These are phyloP conservation scores for Gentiana dahurica DNA, from an alignment of 257 asterid genomes.

Conservation along the genomic window DNA sequence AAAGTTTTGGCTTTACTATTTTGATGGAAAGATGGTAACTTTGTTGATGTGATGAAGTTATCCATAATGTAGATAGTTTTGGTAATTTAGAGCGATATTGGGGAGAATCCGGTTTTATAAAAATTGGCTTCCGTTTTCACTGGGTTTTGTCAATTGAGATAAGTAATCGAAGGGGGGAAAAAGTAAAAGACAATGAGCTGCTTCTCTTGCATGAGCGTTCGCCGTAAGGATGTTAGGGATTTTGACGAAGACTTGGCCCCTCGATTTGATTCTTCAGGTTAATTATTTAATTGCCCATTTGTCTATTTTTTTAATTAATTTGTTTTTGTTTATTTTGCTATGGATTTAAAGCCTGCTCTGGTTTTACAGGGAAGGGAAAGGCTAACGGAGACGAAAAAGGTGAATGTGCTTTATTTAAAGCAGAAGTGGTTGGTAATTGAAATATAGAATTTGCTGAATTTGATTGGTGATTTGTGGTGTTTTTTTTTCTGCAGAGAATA, in stretches of 20 bases:
- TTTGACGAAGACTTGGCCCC: conserved; percentile 42
- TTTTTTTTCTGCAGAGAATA: conserved; percentile 20
- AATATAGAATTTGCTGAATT: conserved; percentile 3
- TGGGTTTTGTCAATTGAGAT: background rate
- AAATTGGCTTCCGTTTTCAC: background rate
- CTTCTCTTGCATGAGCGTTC: conserved; percentile 55
- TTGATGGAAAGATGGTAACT: no score
- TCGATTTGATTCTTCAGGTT: conserved; percentile 43
- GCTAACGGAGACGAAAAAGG: conserved; percentile 23
- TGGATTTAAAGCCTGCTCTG: conserved; percentile 5
- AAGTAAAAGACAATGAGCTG: conserved; percentile 39
- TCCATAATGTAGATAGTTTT: conserved; percentile 6
- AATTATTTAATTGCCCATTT: background rate
- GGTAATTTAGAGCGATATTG: background rate
- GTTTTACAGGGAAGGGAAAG: conserved; percentile 30
- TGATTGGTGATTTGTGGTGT: conserved; percentile 3
- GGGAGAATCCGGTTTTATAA: background rate
- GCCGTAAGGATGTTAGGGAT: conserved; percentile 44
- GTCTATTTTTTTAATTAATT: background rate
- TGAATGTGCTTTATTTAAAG: conserved; percentile 12
- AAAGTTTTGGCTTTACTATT: no score
- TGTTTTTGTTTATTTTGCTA: background rate
- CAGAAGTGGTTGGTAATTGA: background rate
- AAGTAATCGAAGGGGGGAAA: background rate
- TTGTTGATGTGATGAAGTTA: background rate